These are phyloP conservation scores for Phytopythium aichiense DNA, from an alignment of 352 stramenopile genomes.

Conservation along the genomic window DNA sequence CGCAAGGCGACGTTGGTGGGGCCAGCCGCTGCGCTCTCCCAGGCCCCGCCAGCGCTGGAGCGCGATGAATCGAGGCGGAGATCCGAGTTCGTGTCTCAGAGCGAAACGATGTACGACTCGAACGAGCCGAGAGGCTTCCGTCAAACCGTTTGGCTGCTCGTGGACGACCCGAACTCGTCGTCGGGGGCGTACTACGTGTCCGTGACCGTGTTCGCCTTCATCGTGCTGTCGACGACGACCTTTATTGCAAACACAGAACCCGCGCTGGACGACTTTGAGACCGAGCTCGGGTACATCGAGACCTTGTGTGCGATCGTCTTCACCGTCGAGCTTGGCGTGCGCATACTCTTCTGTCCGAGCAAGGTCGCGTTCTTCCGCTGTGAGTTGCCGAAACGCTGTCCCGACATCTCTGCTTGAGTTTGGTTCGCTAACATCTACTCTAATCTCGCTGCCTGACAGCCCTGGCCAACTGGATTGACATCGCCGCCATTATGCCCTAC, in stretches of 20 bases:
- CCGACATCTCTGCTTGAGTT: too few relatives aligned
- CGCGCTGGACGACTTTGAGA: constrained; percentile 27
- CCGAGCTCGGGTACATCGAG: constrained; percentile 36
- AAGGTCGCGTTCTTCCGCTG: constrained; percentile 44
- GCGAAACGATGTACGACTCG: constrained; percentile 1
- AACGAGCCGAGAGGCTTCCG: constrained; percentile 12
- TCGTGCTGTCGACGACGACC: constrained; percentile 55
- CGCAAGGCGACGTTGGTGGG: neutral
- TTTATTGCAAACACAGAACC: constrained; percentile 70
- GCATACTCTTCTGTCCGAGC: constrained; percentile 43
- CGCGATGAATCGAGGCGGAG: constrained; percentile 11
- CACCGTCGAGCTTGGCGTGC: constrained; percentile 55
- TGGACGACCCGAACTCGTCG: constrained; percentile 74
- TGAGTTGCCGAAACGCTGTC: constrained; percentile 13
- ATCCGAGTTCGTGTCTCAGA: constrained; percentile 3
- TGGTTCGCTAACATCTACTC: too few relatives aligned
- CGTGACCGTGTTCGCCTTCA: constrained; percentile 55
- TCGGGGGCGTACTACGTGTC: constrained; percentile 56
- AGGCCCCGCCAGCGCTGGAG: neutral
- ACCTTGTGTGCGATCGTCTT: constrained; percentile 50
- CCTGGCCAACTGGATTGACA: constrained; percentile 78
- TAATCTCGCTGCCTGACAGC: constrained; percentile 20
- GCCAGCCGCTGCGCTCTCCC: neutral
- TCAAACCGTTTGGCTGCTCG: constrained; percentile 39
- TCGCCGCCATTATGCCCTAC: constrained; percentile 79